Base-by-base conservation (phyloP, 1,284 basidiomycete genomes). In the Cryptococcus wingfieldii region DNA sequence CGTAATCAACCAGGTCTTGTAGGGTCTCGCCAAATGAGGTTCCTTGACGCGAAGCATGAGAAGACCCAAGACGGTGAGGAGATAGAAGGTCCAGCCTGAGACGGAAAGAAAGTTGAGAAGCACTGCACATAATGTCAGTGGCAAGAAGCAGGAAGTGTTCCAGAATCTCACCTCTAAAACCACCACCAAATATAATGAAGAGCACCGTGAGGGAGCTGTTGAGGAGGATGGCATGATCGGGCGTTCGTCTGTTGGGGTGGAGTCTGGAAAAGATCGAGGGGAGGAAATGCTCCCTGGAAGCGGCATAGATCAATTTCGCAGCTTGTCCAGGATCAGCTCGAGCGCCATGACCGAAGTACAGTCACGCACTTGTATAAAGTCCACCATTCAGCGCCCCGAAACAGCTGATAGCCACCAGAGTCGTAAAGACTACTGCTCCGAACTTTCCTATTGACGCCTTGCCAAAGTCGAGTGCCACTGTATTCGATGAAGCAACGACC, bases 401-500 rank as follows among this genome's bases (percentile, higher is more conserved):
- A 70, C 93, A 98, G 2, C 90, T 95, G 58, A 98, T 84, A 1
- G 92, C 90, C 3, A 98, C 95, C 79, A 94, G 63, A 14, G 64
- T 80, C 1, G 93, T 90, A 71, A 98, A 98, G 3, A 95, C 68
- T 1, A 86, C 83, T 0, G 89, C 93, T 19, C 96, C 95, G 13
- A 87, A 75, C 5, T 86, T 84, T 6, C 96, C 95, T 61, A 94
- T 88, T 3, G 95, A 77, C 0, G 84, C 85, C 53, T 86, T 83
- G 1, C 96, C 96, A 67, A 97, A 98, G 75, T 98, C 95, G 60
- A 95, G 80, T 0, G 92, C 94, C 18, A 97, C 90, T 0, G 94
- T 97, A 65, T 98, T 98, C 60, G 74, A 78, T 8, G 77, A 69
- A 5, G 72, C 70, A 1, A 79, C 76, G 28, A 79, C 64, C 56